Conservation (phyloP, 805 yeast genomes). For the Candida golubevii region DNA sequence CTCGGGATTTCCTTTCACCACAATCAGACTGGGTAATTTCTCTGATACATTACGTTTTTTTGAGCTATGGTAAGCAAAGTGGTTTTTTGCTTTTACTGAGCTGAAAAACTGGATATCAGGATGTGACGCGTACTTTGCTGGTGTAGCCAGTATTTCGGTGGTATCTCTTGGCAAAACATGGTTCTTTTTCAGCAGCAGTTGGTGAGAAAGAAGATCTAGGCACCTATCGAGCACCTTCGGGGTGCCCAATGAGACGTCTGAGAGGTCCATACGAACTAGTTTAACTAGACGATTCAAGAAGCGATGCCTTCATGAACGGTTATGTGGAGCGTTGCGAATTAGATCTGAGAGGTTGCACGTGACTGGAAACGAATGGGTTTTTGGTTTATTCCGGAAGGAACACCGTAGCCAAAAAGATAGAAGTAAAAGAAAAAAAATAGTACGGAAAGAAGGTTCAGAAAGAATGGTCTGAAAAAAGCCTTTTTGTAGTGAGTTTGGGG, state of each 20-base stretch:
- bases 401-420: no score
- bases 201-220: conserved; percentile 7
- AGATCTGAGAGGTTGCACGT: no score
- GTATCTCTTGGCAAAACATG: no score
- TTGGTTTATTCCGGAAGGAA: no score
- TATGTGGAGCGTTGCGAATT: no score
- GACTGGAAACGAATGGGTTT: no score
- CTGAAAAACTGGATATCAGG: conserved; percentile 40
- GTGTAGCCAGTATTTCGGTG: conserved; percentile 5
- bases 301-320: no score
- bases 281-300: no score
- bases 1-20: conserved; percentile 6
- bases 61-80: conserved; percentile 33
- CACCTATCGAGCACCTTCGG: conserved; percentile 15
- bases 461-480: no score
- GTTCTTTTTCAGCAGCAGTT: background rate
- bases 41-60: conserved; percentile 13
- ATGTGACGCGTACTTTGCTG: conserved; percentile 21
- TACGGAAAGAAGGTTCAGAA: no score
- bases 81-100: conserved; percentile 32
- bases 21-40: background rate
- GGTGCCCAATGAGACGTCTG: conserved; percentile 8
- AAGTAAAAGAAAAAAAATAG: no score
- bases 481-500: no score
- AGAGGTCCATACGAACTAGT: background rate